Evolutionary conservation across 2,329 filamentous ascomycete species (phyloP).

Genomic region (Hawksworthiomyces lignivorus): DNA sequence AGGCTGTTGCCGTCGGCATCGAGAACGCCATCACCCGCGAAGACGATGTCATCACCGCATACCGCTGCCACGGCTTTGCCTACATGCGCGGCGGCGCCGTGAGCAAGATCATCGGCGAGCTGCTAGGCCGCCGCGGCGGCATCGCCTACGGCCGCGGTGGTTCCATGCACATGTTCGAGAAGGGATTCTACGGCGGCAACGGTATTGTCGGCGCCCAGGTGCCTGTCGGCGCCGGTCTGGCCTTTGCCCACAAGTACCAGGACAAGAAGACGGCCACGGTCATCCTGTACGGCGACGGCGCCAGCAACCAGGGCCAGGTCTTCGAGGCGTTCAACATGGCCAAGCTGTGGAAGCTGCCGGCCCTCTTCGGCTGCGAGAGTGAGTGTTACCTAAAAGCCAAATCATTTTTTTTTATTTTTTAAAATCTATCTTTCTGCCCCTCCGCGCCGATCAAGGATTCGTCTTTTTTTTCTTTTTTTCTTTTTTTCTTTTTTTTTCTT

Average conservation of each 20-base stretch:
- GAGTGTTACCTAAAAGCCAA: conserved; percentile 32
- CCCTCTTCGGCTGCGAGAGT: conserved; percentile 98
- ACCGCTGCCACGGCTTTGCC: conserved; percentile 98
- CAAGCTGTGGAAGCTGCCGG: conserved; percentile 94
- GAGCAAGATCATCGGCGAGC: conserved; percentile 89
- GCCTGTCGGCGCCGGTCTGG: conserved; percentile 90
- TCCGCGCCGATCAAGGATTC: too few species aligned
- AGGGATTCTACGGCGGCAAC: conserved; percentile 97
- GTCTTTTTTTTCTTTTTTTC: too few species aligned
- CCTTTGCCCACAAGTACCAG: conserved; percentile 94
- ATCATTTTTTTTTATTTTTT: neutral
- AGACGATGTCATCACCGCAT: conserved; percentile 95
- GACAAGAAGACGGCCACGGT: conserved; percentile 79
- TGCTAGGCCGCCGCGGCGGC: conserved; percentile 89
- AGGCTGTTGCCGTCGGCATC: conserved; percentile 94
- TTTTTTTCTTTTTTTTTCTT: neutral
- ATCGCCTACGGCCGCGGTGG: conserved; percentile 99
- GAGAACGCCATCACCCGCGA: conserved; percentile 88
- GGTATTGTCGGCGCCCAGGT: conserved; percentile 99
- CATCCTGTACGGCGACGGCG: conserved; percentile 94
- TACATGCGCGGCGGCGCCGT: conserved; percentile 90
- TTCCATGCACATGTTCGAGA: conserved; percentile 99
- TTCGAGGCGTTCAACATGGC: conserved; percentile 99
- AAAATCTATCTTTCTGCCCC: neutral
- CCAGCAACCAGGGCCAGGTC: conserved; percentile 97